These are phyloP conservation scores for Phytophthora quininea DNA, from an alignment of 352 stramenopile genomes.

Conservation along the genomic window DNA sequence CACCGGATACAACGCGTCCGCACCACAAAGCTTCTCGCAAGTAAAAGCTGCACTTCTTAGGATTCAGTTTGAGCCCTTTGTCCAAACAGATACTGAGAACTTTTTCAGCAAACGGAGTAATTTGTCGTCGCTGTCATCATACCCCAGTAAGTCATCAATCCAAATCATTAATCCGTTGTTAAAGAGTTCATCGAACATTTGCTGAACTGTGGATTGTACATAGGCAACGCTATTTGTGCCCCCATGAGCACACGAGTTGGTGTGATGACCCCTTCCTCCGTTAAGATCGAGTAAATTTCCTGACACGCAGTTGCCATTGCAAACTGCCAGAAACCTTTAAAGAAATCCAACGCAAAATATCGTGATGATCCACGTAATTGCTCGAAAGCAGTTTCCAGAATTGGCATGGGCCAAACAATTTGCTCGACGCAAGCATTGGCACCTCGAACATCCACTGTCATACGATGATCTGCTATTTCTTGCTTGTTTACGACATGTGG, in stretches of 20 bases:
- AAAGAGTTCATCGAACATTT: slow-evolving; percentile 16
- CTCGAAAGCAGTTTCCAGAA: slow-evolving; percentile 15
- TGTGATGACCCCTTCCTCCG: slow-evolving; percentile 13
- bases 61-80: slow-evolving; percentile 15
- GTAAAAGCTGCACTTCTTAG: slow-evolving; percentile 12
- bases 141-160: slow-evolving; percentile 15
- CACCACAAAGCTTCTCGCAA: slow-evolving; percentile 16
- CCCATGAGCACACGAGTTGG: slow-evolving; percentile 14
- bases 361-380: slow-evolving; percentile 4
- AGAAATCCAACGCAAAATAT: slow-evolving; percentile 19
- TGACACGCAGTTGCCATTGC: background rate
- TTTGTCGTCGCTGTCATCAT: background rate
- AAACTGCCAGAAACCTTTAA: slow-evolving; percentile 23
- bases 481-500: slow-evolving; percentile 12
- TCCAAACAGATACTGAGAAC: slow-evolving; percentile 5
- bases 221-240: slow-evolving; percentile 20
- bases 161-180: slow-evolving; percentile 19
- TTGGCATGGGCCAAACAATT: slow-evolving; percentile 20
- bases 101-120: slow-evolving; percentile 1
- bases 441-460: slow-evolving; percentile 17
- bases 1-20: slow-evolving; percentile 10
- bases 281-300: slow-evolving; percentile 19
- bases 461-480: background rate
- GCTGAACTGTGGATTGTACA: slow-evolving; percentile 15
- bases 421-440: slow-evolving; percentile 10